Evolutionary conservation across 352 stramenopile genomes (phyloP).

Genomic region (Pythium chondricola): DNA sequence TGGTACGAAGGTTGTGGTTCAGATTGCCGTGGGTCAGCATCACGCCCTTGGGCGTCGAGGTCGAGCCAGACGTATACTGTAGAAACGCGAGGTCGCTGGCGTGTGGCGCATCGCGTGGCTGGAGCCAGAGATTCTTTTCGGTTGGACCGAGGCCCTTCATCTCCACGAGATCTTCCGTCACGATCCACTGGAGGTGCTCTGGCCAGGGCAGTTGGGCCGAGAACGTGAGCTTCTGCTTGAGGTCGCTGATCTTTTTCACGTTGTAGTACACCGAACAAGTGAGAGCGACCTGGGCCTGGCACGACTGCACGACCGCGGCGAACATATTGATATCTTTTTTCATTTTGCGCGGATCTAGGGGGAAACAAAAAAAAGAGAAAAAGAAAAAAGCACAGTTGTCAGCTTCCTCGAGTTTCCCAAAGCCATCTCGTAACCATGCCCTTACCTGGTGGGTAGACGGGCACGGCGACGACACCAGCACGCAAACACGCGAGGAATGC

Average conservation of each 20-base stretch:
- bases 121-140: slow-evolving; percentile 38
- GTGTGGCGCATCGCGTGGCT: slow-evolving; percentile 24
- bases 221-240: slow-evolving; percentile 81
- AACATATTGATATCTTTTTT: slow-evolving; percentile 97
- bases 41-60: slow-evolving; percentile 96
- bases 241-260: slow-evolving; percentile 88
- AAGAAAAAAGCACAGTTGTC: no score
- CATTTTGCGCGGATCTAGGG: slow-evolving; percentile 88
- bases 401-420: no score
- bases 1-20: slow-evolving; percentile 95
- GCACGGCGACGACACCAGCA: slow-evolving; percentile 91
- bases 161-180: slow-evolving; percentile 70
- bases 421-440: no score
- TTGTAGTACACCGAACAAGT: slow-evolving; percentile 93
- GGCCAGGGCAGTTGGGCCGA: slow-evolving; percentile 67
- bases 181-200: slow-evolving; percentile 84
- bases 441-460: slow-evolving; percentile 72
- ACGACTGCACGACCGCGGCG: slow-evolving; percentile 88
- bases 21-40: slow-evolving; percentile 97
- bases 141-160: slow-evolving; percentile 30
- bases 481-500: slow-evolving; percentile 95
- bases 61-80: slow-evolving; percentile 99
- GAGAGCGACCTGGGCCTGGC: slow-evolving; percentile 88
- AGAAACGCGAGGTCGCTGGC: slow-evolving; percentile 91
- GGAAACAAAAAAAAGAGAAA: slow-evolving; percentile 58